Percentiles rank a stretch among this genome's conserved stretches.
These are phyloP conservation scores for Lepidium didymum DNA, from an alignment of 345 rosid species.

Conservation along the genomic window DNA sequence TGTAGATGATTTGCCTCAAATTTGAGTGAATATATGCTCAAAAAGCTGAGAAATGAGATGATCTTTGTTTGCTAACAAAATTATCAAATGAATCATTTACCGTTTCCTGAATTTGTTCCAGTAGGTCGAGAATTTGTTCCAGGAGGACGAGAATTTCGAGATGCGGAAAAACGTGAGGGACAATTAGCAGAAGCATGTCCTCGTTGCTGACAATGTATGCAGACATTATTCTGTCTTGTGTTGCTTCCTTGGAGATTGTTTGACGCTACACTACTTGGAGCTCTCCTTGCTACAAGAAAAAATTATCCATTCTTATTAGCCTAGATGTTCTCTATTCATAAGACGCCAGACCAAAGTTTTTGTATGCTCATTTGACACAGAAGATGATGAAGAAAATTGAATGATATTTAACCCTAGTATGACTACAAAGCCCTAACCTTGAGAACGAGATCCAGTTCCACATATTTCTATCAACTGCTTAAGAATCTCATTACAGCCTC, in stretches of 20 bases:
- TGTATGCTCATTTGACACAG: not conserved
- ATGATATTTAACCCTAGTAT: no score
- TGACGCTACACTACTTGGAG: slow-evolving; percentile 32
- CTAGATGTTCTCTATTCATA: not conserved
- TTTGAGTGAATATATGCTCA: not conserved
- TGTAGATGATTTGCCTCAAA: not conserved
- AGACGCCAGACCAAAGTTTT: not conserved
- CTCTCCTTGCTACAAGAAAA: slow-evolving; percentile 52
- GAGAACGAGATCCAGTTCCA: slow-evolving; percentile 84
- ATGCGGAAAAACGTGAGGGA: slow-evolving; percentile 49
- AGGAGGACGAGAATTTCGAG: slow-evolving; percentile 37
- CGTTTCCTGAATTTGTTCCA: slow-evolving; percentile 38
- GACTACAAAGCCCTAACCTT: slow-evolving; percentile 43
- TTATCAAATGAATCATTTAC: slow-evolving; percentile 30
- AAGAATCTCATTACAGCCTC: slow-evolving; percentile 82
- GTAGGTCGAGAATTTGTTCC: slow-evolving; percentile 37
- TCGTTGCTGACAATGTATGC: slow-evolving; percentile 66
- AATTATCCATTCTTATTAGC: not conserved
- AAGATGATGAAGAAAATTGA: not conserved
- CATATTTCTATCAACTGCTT: slow-evolving; percentile 78
- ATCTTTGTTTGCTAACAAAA: not conserved
- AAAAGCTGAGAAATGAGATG: not conserved
- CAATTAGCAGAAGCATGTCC: slow-evolving; percentile 75
- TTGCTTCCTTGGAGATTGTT: slow-evolving; percentile 51
- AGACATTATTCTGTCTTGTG: slow-evolving; percentile 38